Base-by-base conservation (phyloP, 208 protist genomes). In the Crithidia mellificae region DNA sequence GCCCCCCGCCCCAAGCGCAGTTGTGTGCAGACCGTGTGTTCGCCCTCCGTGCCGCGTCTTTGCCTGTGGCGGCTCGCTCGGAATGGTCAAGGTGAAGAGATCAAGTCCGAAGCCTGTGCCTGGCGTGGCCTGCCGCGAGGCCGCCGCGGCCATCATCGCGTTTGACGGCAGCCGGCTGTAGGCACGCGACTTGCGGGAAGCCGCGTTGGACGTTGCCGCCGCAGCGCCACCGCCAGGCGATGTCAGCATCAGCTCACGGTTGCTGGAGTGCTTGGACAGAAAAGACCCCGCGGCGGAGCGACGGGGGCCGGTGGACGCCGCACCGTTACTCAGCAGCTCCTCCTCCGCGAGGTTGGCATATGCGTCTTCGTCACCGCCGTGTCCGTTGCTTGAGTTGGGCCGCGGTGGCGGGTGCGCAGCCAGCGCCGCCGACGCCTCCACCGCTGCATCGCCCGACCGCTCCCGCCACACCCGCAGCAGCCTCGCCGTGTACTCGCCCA, bases 401-500 rank as follows among this genome's bases (percentile, higher is more conserved):
- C 36, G 39, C 49, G 15, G n/a, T 9, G 5, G 43, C n/a, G n/a
- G 57, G 27, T 51, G 43, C 12, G 17, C 20, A 3, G 20, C 29
- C n/a, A 54, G 39, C 0, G 25, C 62, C 19, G 39, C 38, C 1
- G 49, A 63, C 8, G 54, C 34, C 46, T 57, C 38, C 61, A 58
- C 62, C 47, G 55, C 62, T 15, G 67, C 22, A 52, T 64, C 59
- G 41, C 68, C 68, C 11, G 68, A 55, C 43, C 68, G 68, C 68
- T 74, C 57, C 24, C 59, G 68, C 68, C 68, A 74, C 59, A 63
- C n/a, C 27, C 68, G 58, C 22, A 74, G 51, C 32, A 74, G 59
- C 20, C 43, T 47, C 25, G 68, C 25, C 30, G 68, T 74, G 65
- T 50, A 65, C 51, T 51, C 49, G 22, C 56, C 64, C 30, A 66